These are phyloP conservation scores for Russula virescens DNA, from an alignment of 768 basidiomycete species.

Conservation along the genomic window DNA sequence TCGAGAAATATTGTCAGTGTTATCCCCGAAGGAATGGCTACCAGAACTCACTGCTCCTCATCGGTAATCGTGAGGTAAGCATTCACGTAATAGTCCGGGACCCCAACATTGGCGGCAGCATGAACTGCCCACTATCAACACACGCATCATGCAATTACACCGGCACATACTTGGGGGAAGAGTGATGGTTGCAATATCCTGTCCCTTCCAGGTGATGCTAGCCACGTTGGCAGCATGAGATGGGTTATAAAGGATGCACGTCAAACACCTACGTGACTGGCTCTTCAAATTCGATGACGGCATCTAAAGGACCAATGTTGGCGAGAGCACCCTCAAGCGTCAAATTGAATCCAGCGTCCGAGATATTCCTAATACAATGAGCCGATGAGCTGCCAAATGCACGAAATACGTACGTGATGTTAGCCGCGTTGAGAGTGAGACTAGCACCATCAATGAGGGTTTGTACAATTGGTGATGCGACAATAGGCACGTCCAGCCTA, in stretches of 20 bases:
- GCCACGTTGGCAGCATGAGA: neutral
- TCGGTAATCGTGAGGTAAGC: constrained; percentile 55
- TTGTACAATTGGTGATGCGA: constrained; percentile 62
- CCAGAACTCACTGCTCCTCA: constrained; percentile 36
- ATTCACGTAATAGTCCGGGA: constrained; percentile 53
- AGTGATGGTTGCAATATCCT: constrained; percentile 55
- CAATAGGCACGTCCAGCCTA: constrained; percentile 58
- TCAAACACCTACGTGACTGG: constrained; percentile 48
- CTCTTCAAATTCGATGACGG: constrained; percentile 57
- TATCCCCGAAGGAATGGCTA: neutral
- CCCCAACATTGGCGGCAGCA: constrained; percentile 58
- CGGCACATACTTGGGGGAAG: constrained; percentile 48
- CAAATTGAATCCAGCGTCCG: constrained; percentile 59
- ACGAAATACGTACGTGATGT: constrained; percentile 43
- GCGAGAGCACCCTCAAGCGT: constrained; percentile 54
- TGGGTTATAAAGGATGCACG: neutral
- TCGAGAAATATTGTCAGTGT: constrained; percentile 20
- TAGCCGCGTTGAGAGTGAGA: constrained; percentile 50
- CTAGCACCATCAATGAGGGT: constrained; percentile 52
- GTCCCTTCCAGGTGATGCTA: constrained; percentile 59
- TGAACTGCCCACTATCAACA: constrained; percentile 41
- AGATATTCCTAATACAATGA: constrained; percentile 27
- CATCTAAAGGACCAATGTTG: constrained; percentile 63
- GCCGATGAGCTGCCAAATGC: neutral
- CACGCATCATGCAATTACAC: too few species aligned